Evolutionary conservation across 169 alveolate species (phyloP).

Genomic region (Cystoisospora suis): DNA sequence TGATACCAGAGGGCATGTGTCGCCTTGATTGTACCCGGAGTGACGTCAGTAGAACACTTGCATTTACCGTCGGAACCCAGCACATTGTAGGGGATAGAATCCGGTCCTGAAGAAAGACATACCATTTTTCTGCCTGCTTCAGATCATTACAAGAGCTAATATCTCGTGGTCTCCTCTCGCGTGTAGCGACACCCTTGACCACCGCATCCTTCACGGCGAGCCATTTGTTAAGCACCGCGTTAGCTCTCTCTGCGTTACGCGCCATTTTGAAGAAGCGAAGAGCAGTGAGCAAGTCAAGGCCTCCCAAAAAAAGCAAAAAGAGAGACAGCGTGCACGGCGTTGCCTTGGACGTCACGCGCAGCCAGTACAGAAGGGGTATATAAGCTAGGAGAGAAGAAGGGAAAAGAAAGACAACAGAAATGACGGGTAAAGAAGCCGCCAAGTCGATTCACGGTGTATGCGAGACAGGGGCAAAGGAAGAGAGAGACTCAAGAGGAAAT

Average conservation of each 20-base stretch:
- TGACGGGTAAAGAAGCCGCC: no score
- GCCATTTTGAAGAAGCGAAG: constrained; percentile 67
- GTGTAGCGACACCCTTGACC: constrained; percentile 63
- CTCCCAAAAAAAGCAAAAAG: neutral
- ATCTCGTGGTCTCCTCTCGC: constrained; percentile 66
- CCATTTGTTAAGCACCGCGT: constrained; percentile 77
- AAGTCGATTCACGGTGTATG: no score
- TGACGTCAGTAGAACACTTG: no score
- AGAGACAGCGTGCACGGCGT: neutral
- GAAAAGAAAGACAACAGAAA: no score
- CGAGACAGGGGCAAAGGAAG: no score
- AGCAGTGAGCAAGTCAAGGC: neutral
- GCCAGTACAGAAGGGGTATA: neutral
- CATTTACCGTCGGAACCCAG: neutral
- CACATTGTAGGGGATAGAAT: neutral
- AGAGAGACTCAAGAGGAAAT: no score
- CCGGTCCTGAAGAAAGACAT: no score
- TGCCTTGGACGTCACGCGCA: neutral
- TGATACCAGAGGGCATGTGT: no score
- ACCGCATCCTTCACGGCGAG: constrained; percentile 68
- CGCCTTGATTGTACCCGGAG: no score
- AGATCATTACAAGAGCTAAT: constrained; percentile 60
- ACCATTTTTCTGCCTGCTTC: constrained; percentile 70
- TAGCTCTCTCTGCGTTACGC: constrained; percentile 76
- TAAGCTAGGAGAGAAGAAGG: neutral